Evolutionary conservation across 2,329 filamentous ascomycete genomes (phyloP), one percentile per base, ranked within the genome.

Genomic region (Lachnellula subtilissima): DNA sequence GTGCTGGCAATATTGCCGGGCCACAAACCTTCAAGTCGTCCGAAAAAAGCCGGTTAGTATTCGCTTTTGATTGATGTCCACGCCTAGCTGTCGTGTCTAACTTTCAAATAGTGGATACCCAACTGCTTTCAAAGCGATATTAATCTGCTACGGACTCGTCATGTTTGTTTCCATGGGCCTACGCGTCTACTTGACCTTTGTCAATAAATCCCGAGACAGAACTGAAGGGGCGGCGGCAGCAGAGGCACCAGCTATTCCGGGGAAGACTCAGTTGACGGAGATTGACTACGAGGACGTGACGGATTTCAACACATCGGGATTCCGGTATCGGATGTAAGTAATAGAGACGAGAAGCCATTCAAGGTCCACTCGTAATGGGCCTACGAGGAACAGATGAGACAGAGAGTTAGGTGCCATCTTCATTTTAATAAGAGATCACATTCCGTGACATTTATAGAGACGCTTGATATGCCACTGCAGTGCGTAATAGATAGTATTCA

Each of bases 261-360:
- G 64, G 65, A 69, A 69, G 32, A 66, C 75, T 0, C 71, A 73
- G 49, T 63, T 79, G 22, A 67, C 71, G 17, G 70, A 74, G 0
- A 73, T 75, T 52, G 77, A 79, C 56, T 79, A 81, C 55, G 79
- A 83, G 19, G 81, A 85, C 66, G 68, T 79, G 2, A 85, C 83
- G 2, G 83, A 86, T 63, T 83, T 80, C 78, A 76, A 83, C 39
- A 82, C 76, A 1, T 66, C 75, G 17, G 83, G 82, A 0, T 86
- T 85, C 59, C 75, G 81, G 43, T 86, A 86, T 68, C 75, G 82
- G 28, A 64, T 80, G 25, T 80, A 60, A 54, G 28, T 2, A 19
- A 19, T 19, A 28, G 9, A 32, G 28, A 32, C 28, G 28, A 9
- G 28, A 32, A 32, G 28, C 9, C 8, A 32, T 32, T 11, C 28